phyloP scores from a whole-genome alignment of 805 yeast species.

The Candida piceae region DNA sequence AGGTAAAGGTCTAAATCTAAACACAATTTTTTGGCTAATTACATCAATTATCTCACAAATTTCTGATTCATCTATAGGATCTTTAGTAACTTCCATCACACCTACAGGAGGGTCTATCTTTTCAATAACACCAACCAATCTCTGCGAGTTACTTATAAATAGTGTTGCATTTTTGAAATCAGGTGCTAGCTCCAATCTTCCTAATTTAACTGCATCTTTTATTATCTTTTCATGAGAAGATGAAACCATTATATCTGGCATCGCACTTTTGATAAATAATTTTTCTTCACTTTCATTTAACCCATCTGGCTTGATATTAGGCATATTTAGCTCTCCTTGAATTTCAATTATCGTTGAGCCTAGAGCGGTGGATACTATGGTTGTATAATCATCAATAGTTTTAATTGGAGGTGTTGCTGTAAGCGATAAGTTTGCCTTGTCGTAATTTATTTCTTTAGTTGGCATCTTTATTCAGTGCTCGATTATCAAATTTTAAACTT shows the following conservation, averaged over 20 bases:
- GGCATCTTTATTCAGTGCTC: too few relatives aligned
- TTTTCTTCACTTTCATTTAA: constrained; percentile 31
- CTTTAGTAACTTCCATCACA: constrained; percentile 39
- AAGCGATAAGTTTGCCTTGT: constrained; percentile 13
- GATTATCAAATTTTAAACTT: too few relatives aligned
- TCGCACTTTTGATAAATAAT: constrained; percentile 31
- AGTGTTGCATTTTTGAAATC: constrained; percentile 48
- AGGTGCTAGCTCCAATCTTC: constrained; percentile 41
- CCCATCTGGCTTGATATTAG: constrained; percentile 30
- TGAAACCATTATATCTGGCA: constrained; percentile 10
- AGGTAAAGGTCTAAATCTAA: constrained; percentile 69
- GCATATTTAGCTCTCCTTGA: constrained; percentile 65
- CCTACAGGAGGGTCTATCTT: constrained; percentile 63
- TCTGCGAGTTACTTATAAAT: constrained; percentile 63
- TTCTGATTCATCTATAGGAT: constrained; percentile 21
- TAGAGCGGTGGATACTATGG: constrained; percentile 42
- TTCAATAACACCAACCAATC: constrained; percentile 58
- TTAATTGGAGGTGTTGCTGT: background rate
- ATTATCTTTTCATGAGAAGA: constrained; percentile 1
- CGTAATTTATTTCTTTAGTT: constrained; percentile 13
- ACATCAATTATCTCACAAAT: constrained; percentile 51
- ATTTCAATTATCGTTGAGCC: constrained; percentile 65
- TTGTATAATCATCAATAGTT: constrained; percentile 8
- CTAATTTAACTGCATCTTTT: constrained; percentile 44
- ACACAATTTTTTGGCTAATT: constrained; percentile 52